Conservation (phyloP, 345 rosid genomes). For the Trapa incisa region DNA sequence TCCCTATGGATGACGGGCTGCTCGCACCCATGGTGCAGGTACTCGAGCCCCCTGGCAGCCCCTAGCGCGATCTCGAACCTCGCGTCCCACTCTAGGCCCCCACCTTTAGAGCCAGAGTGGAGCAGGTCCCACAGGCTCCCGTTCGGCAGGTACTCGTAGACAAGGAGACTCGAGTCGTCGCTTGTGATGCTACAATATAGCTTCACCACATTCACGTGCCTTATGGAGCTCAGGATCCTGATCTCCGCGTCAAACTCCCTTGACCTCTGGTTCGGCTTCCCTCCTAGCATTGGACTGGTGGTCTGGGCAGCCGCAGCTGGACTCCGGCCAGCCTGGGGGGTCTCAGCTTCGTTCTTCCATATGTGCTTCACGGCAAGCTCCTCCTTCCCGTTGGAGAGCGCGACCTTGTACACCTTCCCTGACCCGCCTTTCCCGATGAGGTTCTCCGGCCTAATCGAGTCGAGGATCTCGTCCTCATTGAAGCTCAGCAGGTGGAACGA, state of each 20-base stretch:
- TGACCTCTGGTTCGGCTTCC: conserved; percentile 21
- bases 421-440: conserved; percentile 86
- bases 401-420: conserved; percentile 67
- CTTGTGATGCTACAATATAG: conserved; percentile 83
- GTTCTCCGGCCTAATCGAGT: conserved; percentile 77
- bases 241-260: conserved; percentile 80
- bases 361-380: conserved; percentile 86
- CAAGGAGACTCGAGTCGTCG: conserved; percentile 80
- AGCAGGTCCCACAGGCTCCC: conserved; percentile 89
- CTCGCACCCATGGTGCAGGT: conserved; percentile 71
- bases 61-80: conserved; percentile 76
- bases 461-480: conserved; percentile 68
- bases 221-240: conserved; percentile 71
- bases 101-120: conserved; percentile 44
- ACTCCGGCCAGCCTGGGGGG: no score
- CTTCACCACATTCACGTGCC: conserved; percentile 90
- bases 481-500: conserved; percentile 60
- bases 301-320: conserved; percentile 15
- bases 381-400: conserved; percentile 52
- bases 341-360: conserved; percentile 16
- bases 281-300: conserved; percentile 49
- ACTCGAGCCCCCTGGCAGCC: conserved; percentile 79
- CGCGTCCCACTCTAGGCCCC: conserved; percentile 65
- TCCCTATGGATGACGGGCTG: conserved; percentile 72
- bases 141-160: conserved; percentile 82